Base-by-base conservation (phyloP, 257 asterid genomes). In the Thymus mandschuricus region DNA sequence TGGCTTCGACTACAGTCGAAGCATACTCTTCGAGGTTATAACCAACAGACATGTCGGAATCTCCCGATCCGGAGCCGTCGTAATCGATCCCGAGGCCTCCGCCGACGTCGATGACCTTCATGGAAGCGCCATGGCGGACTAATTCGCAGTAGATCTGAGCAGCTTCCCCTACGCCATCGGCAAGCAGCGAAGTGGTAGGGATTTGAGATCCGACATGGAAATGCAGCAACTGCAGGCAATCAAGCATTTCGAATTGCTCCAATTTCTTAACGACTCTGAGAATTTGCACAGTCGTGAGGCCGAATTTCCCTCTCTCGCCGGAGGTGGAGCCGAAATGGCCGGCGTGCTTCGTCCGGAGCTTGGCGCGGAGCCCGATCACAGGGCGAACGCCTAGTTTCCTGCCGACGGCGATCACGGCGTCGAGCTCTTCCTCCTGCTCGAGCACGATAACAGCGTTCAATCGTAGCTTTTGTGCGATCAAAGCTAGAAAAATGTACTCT, bases 241-340 rank as follows among this genome's bases (percentile, higher is more conserved):
- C 99, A 10, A 95, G 79, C 96, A 95, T 86, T 38, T 83, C 91
- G 21, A 70, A 61, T 34, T 77, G 81, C 79, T 77, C 73, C 10
- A 95, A 82, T 70, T 88, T 89, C 74, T 81, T 82, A 48, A 95
- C 92, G 33, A 95, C 98, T 40, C 92, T 87, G 35, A 92, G 83
- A 64, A 92, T 85, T 74, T 95, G 98, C 8, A 88, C 73, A 0
- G 97, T 87, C 2, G 92, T 95, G 41, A 95, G 78, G 27, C 99
- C 99, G 57, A 95, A 95, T 43, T 95, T 95, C 1, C 97, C 97
- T 62, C 86, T 95, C 85, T 95, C 98, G 0, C 98, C 97, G 0
- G 98, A 95, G n/a, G 99, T 92, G 4, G 99, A 88, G 15, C 99
- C 99, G 4, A 95, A 95, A 76, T 95, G 98, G n/a, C 99, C 97